phyloP scores from a whole-genome alignment of 2,329 filamentous ascomycete genomes.

The Alternaria hordeiaustralica region DNA sequence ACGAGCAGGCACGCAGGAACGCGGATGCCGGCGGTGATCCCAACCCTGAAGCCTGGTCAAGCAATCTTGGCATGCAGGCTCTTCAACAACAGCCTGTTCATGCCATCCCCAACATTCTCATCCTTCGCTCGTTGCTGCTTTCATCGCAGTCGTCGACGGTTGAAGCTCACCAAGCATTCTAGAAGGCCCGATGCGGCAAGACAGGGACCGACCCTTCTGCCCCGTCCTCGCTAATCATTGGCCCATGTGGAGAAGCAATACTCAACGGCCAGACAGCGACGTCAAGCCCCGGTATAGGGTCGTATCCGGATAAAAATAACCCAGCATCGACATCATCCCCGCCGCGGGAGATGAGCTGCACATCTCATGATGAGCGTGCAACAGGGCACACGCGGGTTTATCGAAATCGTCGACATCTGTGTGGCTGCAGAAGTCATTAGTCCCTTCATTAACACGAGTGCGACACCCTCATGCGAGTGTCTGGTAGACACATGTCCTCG shows the following conservation, averaged over 20 bases:
- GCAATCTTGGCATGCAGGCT: not conserved
- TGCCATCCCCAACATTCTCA: not conserved
- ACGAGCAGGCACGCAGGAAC: slow-evolving; percentile 11
- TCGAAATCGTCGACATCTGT: not conserved
- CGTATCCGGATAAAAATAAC: slow-evolving; percentile 28
- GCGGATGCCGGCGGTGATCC: slow-evolving; percentile 8
- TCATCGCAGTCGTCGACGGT: not conserved
- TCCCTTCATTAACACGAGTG: not conserved
- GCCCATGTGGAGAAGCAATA: slow-evolving; percentile 27
- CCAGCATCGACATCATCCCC: slow-evolving; percentile 4
- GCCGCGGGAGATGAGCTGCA: slow-evolving; percentile 3
- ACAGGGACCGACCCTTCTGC: slow-evolving; percentile 5
- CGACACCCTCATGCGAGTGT: not conserved
- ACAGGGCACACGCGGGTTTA: not conserved
- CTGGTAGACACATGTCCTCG: slow-evolving; percentile 3
- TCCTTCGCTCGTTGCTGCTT: not conserved
- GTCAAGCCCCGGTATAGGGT: slow-evolving; percentile 15
- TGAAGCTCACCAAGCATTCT: slow-evolving; percentile 10
- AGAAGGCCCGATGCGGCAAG: slow-evolving; percentile 11
- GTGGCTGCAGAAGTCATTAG: not conserved
- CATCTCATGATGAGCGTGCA: not conserved
- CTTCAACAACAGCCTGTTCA: not conserved
- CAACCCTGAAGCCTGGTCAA: not conserved
- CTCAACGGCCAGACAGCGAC: slow-evolving; percentile 25
- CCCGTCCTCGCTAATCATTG: slow-evolving; percentile 19